phyloP scores from a whole-genome alignment of 1,284 basidiomycete genomes.

The Fomes fomentarius region DNA sequence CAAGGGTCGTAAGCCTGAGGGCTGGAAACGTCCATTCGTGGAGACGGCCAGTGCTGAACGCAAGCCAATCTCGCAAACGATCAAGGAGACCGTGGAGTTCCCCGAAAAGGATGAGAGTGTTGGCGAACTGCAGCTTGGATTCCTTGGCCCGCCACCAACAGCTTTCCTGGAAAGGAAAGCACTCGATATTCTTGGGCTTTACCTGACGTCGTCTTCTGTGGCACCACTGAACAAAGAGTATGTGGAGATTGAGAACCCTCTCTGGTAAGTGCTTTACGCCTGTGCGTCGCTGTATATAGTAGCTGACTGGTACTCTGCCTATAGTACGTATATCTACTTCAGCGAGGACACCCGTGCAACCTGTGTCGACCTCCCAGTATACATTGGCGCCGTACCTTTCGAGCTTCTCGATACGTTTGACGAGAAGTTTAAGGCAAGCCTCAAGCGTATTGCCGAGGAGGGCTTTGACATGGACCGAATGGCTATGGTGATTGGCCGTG shows the following conservation, averaged over 20 bases:
- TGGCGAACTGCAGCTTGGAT: conserved; percentile 85
- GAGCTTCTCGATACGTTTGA: conserved; percentile 80
- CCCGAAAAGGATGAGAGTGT: conserved; percentile 98
- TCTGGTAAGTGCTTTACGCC: conserved; percentile 68
- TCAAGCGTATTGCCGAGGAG: conserved; percentile 73
- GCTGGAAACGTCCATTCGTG: conserved; percentile 94
- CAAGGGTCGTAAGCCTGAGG: conserved; percentile 65
- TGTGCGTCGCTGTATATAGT: conserved; percentile 2
- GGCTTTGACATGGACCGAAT: conserved; percentile 95
- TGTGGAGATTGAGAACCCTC: conserved; percentile 89
- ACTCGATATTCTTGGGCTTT: conserved; percentile 84
- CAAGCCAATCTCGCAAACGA: conserved; percentile 55
- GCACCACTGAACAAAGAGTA: conserved; percentile 94
- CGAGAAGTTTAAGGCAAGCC: conserved; percentile 68
- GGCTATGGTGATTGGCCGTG: conserved; percentile 84
- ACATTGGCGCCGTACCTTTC: conserved; percentile 84
- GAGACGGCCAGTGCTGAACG: conserved; percentile 82
- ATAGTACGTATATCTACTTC: conserved; percentile 85
- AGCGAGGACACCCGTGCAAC: conserved; percentile 80
- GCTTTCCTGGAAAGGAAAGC: conserved; percentile 84
- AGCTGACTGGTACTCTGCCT: conserved; percentile 24
- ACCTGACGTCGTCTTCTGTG: conserved; percentile 88
- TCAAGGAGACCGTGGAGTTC: conserved; percentile 82
- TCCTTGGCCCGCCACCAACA: conserved; percentile 78
- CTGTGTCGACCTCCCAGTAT: conserved; percentile 74